These are phyloP conservation scores for Fusarium beomiforme DNA, from an alignment of 2,329 filamentous ascomycete genomes.

Conservation along the genomic window DNA sequence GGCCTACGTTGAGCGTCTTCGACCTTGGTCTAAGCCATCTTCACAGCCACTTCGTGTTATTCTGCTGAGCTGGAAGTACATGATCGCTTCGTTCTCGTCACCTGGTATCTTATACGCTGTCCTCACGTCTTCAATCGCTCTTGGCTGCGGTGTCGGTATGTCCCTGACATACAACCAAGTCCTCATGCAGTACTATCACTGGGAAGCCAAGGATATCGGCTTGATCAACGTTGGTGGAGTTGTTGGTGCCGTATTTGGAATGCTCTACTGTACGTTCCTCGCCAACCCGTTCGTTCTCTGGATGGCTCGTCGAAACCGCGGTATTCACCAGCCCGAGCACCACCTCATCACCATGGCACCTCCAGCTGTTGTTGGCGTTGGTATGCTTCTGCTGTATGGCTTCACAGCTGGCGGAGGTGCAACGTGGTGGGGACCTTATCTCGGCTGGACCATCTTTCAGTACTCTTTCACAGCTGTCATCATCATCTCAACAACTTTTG, in stretches of 20 bases:
- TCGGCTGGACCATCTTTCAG: slow-evolving; percentile 17
- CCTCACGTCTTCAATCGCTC: slow-evolving; percentile 4
- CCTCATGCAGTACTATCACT: slow-evolving; percentile 6
- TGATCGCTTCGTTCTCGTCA: background rate
- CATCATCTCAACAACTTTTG: slow-evolving; percentile 9
- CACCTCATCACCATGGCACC: slow-evolving; percentile 25
- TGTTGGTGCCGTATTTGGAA: background rate
- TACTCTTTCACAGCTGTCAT: slow-evolving; percentile 9
- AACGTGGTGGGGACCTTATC: slow-evolving; percentile 13
- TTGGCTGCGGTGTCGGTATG: slow-evolving; percentile 3
- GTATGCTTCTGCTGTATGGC: slow-evolving; percentile 26
- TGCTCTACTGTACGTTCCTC: slow-evolving; percentile 12
- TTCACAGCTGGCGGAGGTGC: background rate
- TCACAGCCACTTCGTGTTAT: background rate
- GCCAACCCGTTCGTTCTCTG: slow-evolving; percentile 15
- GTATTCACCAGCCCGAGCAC: slow-evolving; percentile 27
- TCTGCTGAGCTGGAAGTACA: slow-evolving; percentile 16
- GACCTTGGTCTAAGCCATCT: slow-evolving; percentile 9
- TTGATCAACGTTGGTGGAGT: slow-evolving; percentile 6
- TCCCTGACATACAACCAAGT: slow-evolving; percentile 13
- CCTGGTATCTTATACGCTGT: slow-evolving; percentile 10
- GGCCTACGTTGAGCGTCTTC: slow-evolving; percentile 2
- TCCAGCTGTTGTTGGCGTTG: slow-evolving; percentile 19
- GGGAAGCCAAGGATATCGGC: slow-evolving; percentile 5
- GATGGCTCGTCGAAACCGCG: slow-evolving; percentile 24